phyloP scores from a whole-genome alignment of 1,139 yeast genomes.

The Pichia sp. region DNA sequence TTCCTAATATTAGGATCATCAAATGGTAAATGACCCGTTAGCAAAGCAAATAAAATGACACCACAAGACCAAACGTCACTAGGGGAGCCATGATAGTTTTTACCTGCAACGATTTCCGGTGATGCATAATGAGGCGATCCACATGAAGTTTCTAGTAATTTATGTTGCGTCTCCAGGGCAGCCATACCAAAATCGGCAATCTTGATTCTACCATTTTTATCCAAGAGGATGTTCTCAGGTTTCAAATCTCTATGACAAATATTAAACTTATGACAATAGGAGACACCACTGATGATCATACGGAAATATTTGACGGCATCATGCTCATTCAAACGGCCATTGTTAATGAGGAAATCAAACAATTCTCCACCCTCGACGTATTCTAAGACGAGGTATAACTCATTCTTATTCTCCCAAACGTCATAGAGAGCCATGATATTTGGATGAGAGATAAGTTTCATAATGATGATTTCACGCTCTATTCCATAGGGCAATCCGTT shows the following conservation, averaged over 20 bases:
- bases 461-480: conserved; percentile 74
- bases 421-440: conserved; percentile 70
- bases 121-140: conserved; percentile 88
- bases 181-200: conserved; percentile 90
- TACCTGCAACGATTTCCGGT: conserved; percentile 77
- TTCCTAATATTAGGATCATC: conserved; percentile 75
- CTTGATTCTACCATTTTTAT: conserved; percentile 59
- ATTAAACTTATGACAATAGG: conserved; percentile 76
- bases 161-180: conserved; percentile 67
- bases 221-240: conserved; percentile 69
- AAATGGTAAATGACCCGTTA: conserved; percentile 78
- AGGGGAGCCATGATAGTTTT: conserved; percentile 73
- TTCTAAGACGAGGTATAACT: conserved; percentile 65
- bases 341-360: conserved; percentile 67
- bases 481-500: conserved; percentile 68
- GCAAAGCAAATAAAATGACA: conserved; percentile 65
- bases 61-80: conserved; percentile 89
- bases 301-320: conserved; percentile 72
- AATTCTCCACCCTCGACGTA: conserved; percentile 82
- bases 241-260: conserved; percentile 78
- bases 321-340: conserved; percentile 70
- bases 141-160: conserved; percentile 68
- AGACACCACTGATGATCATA: conserved; percentile 69
- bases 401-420: conserved; percentile 79
- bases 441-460: conserved; percentile 72